Percentiles rank a stretch among this genome's conserved stretches.
Conservation (phyloP, 2,329 filamentous ascomycete genomes). For the Cylindrodendrum hubeiense region DNA sequence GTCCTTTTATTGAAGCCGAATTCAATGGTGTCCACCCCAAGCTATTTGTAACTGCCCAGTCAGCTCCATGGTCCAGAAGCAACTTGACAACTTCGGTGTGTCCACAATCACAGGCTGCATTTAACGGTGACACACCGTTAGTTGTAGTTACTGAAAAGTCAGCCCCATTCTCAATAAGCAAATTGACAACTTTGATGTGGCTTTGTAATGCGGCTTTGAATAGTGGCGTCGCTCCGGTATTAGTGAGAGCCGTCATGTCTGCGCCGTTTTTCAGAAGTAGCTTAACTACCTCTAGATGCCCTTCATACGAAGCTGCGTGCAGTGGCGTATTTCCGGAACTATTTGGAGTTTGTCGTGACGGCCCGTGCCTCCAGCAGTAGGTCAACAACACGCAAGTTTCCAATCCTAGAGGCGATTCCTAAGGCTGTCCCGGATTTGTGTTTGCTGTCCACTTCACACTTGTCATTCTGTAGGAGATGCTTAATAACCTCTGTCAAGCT, state of each 20-base stretch:
- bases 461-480: neutral
- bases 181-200: neutral
- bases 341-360: neutral
- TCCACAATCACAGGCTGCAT: neutral
- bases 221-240: neutral
- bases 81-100: neutral
- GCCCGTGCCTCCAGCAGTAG: neutral
- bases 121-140: neutral
- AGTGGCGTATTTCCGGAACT: neutral
- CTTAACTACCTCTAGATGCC: neutral
- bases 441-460: neutral
- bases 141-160: neutral
- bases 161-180: neutral
- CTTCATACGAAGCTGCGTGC: neutral
- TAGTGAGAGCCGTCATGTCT: neutral
- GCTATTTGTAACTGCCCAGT: neutral
- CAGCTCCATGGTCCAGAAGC: neutral
- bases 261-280: neutral
- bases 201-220: neutral
- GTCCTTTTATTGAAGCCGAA: no score
- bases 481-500: neutral
- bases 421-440: neutral
- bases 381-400: neutral
- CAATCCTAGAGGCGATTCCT: neutral
- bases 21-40: no score